Conservation (phyloP, 2,329 filamentous ascomycete genomes). For the Ramichloridium luteum region DNA sequence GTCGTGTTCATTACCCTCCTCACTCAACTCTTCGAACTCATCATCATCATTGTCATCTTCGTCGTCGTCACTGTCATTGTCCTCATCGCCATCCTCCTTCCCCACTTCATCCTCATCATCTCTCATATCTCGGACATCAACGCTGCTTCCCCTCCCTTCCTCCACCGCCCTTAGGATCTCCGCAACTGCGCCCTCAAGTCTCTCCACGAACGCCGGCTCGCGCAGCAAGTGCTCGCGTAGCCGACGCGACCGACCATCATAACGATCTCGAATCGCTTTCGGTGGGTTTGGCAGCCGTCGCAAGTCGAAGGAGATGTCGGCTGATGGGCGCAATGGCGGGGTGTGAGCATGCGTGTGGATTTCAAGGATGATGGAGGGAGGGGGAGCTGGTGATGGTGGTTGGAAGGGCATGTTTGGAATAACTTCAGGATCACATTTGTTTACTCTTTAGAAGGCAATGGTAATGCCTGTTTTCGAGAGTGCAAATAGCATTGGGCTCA, state of each 20-base stretch:
- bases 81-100: too few relatives aligned
- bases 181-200: constrained; percentile 2
- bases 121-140: too few relatives aligned
- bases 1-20: constrained; percentile 5
- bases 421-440: too few relatives aligned
- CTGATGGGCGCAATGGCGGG: constrained; percentile 6
- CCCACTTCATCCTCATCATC: too few relatives aligned
- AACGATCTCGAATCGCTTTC: constrained; percentile 8
- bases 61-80: constrained; percentile 5
- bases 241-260: constrained; percentile 9
- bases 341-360: constrained; percentile 9
- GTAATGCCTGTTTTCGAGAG: too few relatives aligned
- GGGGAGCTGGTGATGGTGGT: too few relatives aligned
- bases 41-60: constrained; percentile 2
- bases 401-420: too few relatives aligned
- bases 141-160: constrained; percentile 2
- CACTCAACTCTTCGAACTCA: constrained; percentile 2
- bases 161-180: not conserved
- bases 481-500: too few relatives aligned
- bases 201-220: constrained; percentile 3
- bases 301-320: constrained; percentile 8
- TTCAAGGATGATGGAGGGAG: not conserved
- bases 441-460: too few relatives aligned
- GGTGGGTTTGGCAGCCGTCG: constrained; percentile 7
- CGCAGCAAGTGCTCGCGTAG: constrained; percentile 9